A percentile compares a stretch with the other conserved stretches of the same genome.
phyloP scores from a whole-genome alignment of 208 protist genomes.

The Leishmania mexicana region DNA sequence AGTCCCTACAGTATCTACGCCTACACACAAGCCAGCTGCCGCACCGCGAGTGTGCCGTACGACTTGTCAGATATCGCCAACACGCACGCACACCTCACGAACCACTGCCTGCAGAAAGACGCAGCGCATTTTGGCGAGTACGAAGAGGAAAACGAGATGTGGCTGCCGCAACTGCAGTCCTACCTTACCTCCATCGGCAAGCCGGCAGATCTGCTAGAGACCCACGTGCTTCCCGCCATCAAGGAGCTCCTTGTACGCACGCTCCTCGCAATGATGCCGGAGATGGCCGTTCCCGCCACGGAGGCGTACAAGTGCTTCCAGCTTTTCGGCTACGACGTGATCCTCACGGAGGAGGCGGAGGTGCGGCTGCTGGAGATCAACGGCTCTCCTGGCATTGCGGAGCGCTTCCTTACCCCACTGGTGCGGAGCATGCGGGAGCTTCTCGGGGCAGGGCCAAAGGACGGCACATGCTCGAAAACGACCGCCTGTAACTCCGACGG shows the following conservation, averaged over 20 bases:
- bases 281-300: constrained; percentile 47
- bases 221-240: constrained; percentile 62
- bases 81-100: constrained; percentile 78
- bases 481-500: constrained; percentile 1
- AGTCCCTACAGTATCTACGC: constrained; percentile 75
- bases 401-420: constrained; percentile 56
- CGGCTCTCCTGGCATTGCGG: constrained; percentile 82
- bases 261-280: constrained; percentile 57
- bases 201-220: constrained; percentile 40
- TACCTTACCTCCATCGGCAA: constrained; percentile 54
- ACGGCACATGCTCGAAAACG: not conserved
- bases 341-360: constrained; percentile 72
- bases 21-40: constrained; percentile 86
- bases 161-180: constrained; percentile 65
- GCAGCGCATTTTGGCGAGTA: constrained; percentile 61
- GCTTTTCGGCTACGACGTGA: constrained; percentile 91
- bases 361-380: constrained; percentile 92
- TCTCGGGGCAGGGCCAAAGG: constrained; percentile 31
- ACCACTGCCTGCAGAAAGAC: constrained; percentile 87
- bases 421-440: constrained; percentile 55
- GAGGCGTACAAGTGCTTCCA: constrained; percentile 87
- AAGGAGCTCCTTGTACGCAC: constrained; percentile 73
- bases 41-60: constrained; percentile 72
- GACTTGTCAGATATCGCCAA: constrained; percentile 52
- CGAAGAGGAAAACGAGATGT: constrained; percentile 91